Base-by-base conservation (phyloP, 2,329 filamentous ascomycete genomes). In the Aspergillus luchuensis region DNA sequence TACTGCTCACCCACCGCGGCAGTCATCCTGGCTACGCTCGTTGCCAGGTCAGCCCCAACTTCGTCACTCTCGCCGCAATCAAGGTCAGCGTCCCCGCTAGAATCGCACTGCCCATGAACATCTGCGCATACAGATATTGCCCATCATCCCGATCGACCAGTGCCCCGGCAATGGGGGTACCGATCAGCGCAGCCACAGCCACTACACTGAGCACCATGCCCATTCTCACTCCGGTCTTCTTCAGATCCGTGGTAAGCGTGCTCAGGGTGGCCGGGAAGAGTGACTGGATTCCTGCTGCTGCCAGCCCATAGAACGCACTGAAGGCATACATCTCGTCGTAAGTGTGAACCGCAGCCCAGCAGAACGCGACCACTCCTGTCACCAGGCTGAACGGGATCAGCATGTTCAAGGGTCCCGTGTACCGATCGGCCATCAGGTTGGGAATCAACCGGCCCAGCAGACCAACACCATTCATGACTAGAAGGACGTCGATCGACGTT, bases 391-490 rank as follows among this genome's bases (percentile, higher is more conserved):
- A 77, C 0, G 87, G 81, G 28, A 86, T 79, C 61, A 89, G 79
- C 39, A 87, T 76, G 69, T 89, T 91, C 60, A 91, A 71, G 0
- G 84, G 80, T 0, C 89, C 89, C 17, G 80, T 72, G 60, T 73
- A 81, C 33, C 73, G 73, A 68, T 90, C 87, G 2, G 87, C 87
- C 1, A 88, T 65, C 63, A 81, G 77, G 69, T 83, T 86, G 0
- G 87, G 87, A 0, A 86, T 64, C 10, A 89, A 60, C 0, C 88
- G 84, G 8, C 87, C 86, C 2, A 84, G 59, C 13, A 85, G 59
- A 1, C 88, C 86, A 10, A 87, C 79, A 19, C 84, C 87, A 73
- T 91, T 91, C 69, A 90, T 78, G 3, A 90, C 77, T 25, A 90
- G 79, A 11, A 91, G 76, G 7, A 91, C 72, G 67, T 88, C 83